phyloP scores from a whole-genome alignment of 2,329 filamentous ascomycete genomes.

The Nemania sp. region DNA sequence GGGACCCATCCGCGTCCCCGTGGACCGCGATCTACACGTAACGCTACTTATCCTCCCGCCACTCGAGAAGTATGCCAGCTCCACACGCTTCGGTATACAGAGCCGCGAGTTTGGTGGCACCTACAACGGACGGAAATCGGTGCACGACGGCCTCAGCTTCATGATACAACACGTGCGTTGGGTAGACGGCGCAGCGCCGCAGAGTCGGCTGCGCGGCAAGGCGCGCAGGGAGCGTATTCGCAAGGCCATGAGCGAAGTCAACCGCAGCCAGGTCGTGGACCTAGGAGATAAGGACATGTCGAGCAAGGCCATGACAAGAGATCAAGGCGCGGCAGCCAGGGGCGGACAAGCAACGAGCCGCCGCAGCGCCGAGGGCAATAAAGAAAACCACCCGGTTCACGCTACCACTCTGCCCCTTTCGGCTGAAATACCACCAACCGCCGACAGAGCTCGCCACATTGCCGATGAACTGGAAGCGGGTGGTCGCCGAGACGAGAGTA shows the following conservation, averaged over 20 bases:
- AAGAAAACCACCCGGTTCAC: constrained; percentile 48
- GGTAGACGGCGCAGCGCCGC: constrained; percentile 72
- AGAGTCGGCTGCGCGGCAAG: constrained; percentile 59
- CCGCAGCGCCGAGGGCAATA: constrained; percentile 43
- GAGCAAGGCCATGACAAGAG: constrained; percentile 29
- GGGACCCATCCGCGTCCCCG: constrained; percentile 65
- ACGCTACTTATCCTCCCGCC: constrained; percentile 81
- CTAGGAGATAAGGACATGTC: constrained; percentile 33
- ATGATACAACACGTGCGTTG: constrained; percentile 81
- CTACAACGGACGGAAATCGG: constrained; percentile 45
- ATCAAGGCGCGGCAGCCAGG: constrained; percentile 38
- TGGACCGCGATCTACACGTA: constrained; percentile 80
- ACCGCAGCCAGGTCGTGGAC: constrained; percentile 42
- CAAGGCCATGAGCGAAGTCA: constrained; percentile 57
- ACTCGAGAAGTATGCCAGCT: constrained; percentile 74
- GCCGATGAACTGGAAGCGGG: neutral
- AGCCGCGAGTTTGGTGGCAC: constrained; percentile 75
- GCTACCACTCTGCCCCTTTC: neutral
- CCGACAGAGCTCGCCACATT: neutral
- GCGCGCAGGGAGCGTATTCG: constrained; percentile 60
- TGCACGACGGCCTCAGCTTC: constrained; percentile 87
- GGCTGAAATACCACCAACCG: neutral
- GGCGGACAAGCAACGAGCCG: constrained; percentile 31
- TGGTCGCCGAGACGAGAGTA: constrained; percentile 12
- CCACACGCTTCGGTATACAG: constrained; percentile 77